A percentile compares a stretch with the other conserved stretches of the same genome.
phyloP scores from a whole-genome alignment of 2,329 filamentous ascomycete genomes.

The Colletotrichum sidae region DNA sequence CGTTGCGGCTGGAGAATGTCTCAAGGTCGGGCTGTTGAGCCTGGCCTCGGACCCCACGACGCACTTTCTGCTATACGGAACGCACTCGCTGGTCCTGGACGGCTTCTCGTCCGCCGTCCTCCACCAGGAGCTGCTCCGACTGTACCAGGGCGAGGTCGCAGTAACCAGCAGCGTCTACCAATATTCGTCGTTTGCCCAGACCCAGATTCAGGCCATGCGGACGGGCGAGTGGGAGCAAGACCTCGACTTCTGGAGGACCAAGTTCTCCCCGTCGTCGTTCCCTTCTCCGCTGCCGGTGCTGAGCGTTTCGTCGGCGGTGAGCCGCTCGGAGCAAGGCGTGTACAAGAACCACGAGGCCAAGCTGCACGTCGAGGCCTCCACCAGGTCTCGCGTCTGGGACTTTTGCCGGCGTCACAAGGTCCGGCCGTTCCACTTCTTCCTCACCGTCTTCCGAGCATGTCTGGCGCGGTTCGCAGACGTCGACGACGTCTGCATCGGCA shows the following conservation, averaged over 20 bases:
- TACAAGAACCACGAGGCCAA: not conserved
- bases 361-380: no score
- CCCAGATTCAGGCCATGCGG: not conserved
- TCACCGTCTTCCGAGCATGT: slow-evolving; percentile 48
- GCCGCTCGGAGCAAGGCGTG: no score
- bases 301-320: no score
- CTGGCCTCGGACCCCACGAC: not conserved
- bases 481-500: slow-evolving; percentile 59
- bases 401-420: not conserved
- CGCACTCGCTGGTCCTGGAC: slow-evolving; percentile 4
- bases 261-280: not conserved
- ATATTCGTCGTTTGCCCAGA: not conserved
- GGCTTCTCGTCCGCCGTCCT: not conserved
- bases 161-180: not conserved
- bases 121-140: not conserved
- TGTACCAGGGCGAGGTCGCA: not conserved
- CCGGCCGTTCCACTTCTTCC: slow-evolving; percentile 57
- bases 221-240: not conserved
- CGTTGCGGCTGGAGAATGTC: not conserved
- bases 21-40: not conserved
- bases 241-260: not conserved
- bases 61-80: not conserved
- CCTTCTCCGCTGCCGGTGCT: no score
- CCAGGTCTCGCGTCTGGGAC: not conserved
- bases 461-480: not conserved